Percentiles rank a stretch among this genome's conserved stretches.
These are phyloP conservation scores for Apiotrichum akiyoshidainum DNA, from an alignment of 1,284 basidiomycete species.

Conservation along the genomic window DNA sequence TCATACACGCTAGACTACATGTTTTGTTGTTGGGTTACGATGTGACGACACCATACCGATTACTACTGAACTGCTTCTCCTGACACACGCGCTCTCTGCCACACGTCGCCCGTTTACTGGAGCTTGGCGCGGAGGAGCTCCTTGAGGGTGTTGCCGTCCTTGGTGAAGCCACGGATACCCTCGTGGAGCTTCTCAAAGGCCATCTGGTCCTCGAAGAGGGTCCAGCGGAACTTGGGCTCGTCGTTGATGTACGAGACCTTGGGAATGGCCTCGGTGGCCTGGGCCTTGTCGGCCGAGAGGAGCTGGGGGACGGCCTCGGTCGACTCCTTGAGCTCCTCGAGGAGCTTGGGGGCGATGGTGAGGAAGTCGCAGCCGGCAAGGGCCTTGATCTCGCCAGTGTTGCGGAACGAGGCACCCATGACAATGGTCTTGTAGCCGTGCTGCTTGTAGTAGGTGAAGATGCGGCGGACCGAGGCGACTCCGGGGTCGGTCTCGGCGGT, in stretches of 20 bases:
- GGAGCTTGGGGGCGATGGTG: conserved; percentile 85
- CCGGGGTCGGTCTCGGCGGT: conserved; percentile 87
- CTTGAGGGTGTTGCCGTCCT: conserved; percentile 89
- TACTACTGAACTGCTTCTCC: background rate
- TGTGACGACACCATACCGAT: background rate
- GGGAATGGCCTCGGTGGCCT: conserved; percentile 59
- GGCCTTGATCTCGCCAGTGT: conserved; percentile 87
- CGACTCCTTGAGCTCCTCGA: conserved; percentile 87
- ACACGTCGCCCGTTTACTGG: conserved; percentile 18
- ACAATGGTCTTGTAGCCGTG: conserved; percentile 98
- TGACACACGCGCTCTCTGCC: background rate
- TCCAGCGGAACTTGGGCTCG: conserved; percentile 93
- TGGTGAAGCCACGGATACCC: conserved; percentile 95
- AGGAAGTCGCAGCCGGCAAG: conserved; percentile 96
- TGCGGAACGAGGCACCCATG: conserved; percentile 99
- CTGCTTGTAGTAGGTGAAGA: conserved; percentile 96
- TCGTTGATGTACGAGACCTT: conserved; percentile 89
- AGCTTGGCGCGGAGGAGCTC: conserved; percentile 76
- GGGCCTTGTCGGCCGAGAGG: conserved; percentile 65
- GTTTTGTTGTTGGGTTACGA: background rate
- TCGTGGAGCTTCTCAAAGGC: conserved; percentile 93
- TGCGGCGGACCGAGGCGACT: conserved; percentile 90
- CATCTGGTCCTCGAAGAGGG: conserved; percentile 86
- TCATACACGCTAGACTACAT: conserved; percentile 2
- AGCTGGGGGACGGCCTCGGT: conserved; percentile 75